Percentiles rank a stretch among this genome's conserved stretches.
Evolutionary conservation across 768 basidiomycete species (phyloP).

Genomic region (Dacryopinax spathularia): DNA sequence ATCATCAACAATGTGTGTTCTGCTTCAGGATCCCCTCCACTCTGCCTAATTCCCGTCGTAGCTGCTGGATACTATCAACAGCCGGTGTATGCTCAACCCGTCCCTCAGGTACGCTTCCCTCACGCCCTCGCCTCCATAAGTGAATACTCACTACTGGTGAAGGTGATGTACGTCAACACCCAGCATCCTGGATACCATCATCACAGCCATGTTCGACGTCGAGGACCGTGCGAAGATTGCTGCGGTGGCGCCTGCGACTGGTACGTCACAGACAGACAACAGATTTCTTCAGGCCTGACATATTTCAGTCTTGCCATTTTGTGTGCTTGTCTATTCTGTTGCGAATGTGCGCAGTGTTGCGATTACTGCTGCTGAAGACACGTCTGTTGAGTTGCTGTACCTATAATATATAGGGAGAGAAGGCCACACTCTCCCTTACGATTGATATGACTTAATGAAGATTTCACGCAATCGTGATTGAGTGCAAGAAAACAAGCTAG

Average conservation of each 20-base stretch:
- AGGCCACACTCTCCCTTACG: no score
- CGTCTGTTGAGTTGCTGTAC: not conserved
- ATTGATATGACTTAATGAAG: not conserved
- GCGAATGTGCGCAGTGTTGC: not conserved
- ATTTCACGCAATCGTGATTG: not conserved
- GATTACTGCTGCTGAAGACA: not conserved
- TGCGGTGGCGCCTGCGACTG: not conserved
- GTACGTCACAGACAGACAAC: not conserved
- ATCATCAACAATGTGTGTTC: not conserved
- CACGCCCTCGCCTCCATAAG: not conserved
- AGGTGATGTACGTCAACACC: not conserved
- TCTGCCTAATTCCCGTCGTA: not conserved
- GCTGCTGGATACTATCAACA: not conserved
- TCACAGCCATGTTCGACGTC: not conserved
- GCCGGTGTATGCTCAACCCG: not conserved
- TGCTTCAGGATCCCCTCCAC: not conserved
- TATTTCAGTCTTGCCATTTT: not conserved
- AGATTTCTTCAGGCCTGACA: no score
- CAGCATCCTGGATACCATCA: not conserved
- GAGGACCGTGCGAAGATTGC: not conserved
- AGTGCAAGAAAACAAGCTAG: not conserved
- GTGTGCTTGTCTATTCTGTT: not conserved
- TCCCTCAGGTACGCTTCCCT: not conserved
- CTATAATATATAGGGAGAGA: no score
- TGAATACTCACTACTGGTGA: not conserved